Conservation (phyloP, 169 alveolate genomes). For the Eimeria necatrix region DNA sequence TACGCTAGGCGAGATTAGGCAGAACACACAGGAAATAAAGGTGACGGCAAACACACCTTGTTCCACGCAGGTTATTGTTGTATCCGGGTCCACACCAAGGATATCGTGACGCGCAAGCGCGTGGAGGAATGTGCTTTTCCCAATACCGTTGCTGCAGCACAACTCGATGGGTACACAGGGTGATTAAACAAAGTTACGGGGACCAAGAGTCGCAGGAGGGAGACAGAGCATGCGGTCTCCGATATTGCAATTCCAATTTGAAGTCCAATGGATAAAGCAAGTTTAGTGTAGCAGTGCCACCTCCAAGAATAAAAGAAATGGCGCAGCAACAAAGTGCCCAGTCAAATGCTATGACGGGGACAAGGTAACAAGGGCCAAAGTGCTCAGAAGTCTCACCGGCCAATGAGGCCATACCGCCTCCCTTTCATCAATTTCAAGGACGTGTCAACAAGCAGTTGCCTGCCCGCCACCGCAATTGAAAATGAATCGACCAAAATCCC, state of each 20-base stretch:
- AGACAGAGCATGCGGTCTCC: neutral
- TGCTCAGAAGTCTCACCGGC: conserved; percentile 83
- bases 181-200: neutral
- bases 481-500: conserved; percentile 91
- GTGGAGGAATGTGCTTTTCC: conserved; percentile 97
- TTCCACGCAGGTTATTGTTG: conserved; percentile 97
- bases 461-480: conserved; percentile 95
- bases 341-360: too few species aligned
- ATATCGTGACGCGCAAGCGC: conserved; percentile 97
- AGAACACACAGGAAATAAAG: neutral
- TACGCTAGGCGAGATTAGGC: neutral
- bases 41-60: conserved; percentile 89
- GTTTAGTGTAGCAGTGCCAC: too few species aligned
- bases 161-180: neutral
- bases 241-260: neutral
- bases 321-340: too few species aligned
- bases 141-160: conserved; percentile 96
- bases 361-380: neutral
- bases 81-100: conserved; percentile 94
- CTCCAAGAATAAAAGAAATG: too few species aligned
- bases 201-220: neutral
- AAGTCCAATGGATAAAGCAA: too few species aligned
- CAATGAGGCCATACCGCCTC: conserved; percentile 97
- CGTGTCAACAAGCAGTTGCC: conserved; percentile 96
- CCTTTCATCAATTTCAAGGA: conserved; percentile 93